Base-by-base conservation (phyloP, 306 rosid genomes). In the Begonia peltatifolia region DNA sequence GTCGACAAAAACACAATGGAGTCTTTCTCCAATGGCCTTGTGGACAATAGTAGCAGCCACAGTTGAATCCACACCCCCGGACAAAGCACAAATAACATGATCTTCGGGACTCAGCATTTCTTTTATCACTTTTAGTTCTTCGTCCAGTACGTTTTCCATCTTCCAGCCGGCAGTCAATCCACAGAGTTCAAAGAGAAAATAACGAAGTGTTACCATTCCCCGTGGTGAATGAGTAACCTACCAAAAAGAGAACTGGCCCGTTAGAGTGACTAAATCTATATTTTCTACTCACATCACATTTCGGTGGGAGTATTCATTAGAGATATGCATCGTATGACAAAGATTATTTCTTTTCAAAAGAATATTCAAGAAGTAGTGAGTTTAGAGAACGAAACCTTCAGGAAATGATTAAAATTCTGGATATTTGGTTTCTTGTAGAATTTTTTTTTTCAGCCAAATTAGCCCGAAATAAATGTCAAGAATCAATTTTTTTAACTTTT, bases 1-100 rank as follows among this genome's bases (percentile, higher is more conserved):
- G 74, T 90, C 99, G 2, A 90, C 99, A 64, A 90, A 90, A 35
- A 90, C 63, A 71, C 99, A 90, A 61, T 90, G 95, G 69, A 86
- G 99, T 71, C 99, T 73, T 53, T 79, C 82, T 6, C 95, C 99
- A 48, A 90, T 90, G n/a, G 99, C 99, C 66, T 79, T 86, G 49
- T 90, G 94, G 47, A 86, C 92, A 12, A 90, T 71, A 17, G 84
- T 80, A 12, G 99, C 95, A 17, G 99, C 99, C 70, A 90, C 95
- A 0, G 99, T 79, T 62, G 99, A 90, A 73, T 90, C 99, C 41
- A 90, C 99, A 63, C 99, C 99, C 36, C 99, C 99, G 20, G 99
- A 86, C 55, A 90, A 73, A 4, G 95, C 99, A 30, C 95, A 90
- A 14, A 90, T 80, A 23, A 90, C 95, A 50, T 73, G 94, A 47